These are phyloP conservation scores for Orbilia oligospora DNA, from an alignment of 2,329 filamentous ascomycete species.

Conservation along the genomic window DNA sequence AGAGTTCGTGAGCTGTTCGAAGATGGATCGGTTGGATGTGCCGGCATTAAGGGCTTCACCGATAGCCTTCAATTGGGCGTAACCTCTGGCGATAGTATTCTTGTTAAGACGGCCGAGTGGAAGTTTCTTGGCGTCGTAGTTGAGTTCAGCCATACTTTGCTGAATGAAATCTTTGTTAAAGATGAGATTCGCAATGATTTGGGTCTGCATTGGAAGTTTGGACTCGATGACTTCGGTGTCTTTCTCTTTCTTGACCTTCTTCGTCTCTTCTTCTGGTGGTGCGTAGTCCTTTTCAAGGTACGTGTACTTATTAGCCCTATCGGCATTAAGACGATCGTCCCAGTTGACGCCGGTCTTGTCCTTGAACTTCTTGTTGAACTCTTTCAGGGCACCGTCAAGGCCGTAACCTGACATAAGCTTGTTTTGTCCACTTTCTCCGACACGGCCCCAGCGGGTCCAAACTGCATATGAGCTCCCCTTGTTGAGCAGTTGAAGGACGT, in stretches of 20 bases:
- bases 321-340: slow-evolving; percentile 71
- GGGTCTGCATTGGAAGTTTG: slow-evolving; percentile 74
- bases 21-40: slow-evolving; percentile 67
- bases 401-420: slow-evolving; percentile 67
- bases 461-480: slow-evolving; percentile 70
- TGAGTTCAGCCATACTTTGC: slow-evolving; percentile 74
- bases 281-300: slow-evolving; percentile 86
- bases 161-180: slow-evolving; percentile 82
- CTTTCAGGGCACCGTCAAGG: slow-evolving; percentile 69
- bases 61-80: slow-evolving; percentile 82
- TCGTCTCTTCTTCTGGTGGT: slow-evolving; percentile 72
- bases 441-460: slow-evolving; percentile 87
- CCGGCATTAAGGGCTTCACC: slow-evolving; percentile 75
- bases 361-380: slow-evolving; percentile 76
- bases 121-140: slow-evolving; percentile 82
- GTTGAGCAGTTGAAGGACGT: slow-evolving; percentile 76
- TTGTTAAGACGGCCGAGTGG: slow-evolving; percentile 89
- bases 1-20: slow-evolving; percentile 78
- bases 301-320: slow-evolving; percentile 78
- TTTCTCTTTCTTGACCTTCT: slow-evolving; percentile 67
- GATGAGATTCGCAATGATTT: slow-evolving; percentile 82
- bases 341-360: slow-evolving; percentile 74
- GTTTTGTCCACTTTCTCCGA: slow-evolving; percentile 74
- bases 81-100: slow-evolving; percentile 80
- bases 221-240: slow-evolving; percentile 69